phyloP scores from a whole-genome alignment of 768 basidiomycete species.

The Psilocybe tampanensis region DNA sequence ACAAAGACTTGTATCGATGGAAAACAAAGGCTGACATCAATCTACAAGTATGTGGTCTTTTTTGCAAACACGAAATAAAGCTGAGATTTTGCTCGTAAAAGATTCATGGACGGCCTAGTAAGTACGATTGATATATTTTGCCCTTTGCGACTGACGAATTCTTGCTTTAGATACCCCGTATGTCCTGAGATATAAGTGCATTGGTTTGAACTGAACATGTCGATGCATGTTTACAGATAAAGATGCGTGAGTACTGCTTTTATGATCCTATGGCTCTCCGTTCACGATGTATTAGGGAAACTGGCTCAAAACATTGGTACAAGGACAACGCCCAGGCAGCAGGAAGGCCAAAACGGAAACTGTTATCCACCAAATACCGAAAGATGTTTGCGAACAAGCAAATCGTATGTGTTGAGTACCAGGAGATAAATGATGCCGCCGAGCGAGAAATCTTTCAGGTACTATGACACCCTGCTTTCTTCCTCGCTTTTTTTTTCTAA shows the following conservation, averaged over 20 bases:
- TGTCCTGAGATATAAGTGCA: not conserved
- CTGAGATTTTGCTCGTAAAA: not conserved
- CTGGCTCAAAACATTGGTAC: conserved; percentile 58
- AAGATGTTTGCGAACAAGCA: conserved; percentile 73
- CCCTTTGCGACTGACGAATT: not conserved
- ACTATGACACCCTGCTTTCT: not conserved
- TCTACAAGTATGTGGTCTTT: conserved; percentile 51
- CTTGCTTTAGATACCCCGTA: conserved; percentile 52
- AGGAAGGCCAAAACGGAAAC: conserved; percentile 18
- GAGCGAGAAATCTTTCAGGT: conserved; percentile 80
- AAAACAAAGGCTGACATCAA: conserved; percentile 79
- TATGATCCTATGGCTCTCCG: not conserved
- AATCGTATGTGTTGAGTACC: conserved; percentile 81
- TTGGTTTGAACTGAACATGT: conserved; percentile 1
- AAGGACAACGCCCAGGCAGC: conserved; percentile 26
- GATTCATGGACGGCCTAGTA: conserved; percentile 73
- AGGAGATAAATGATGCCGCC: conserved; percentile 53
- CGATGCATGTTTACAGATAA: conserved; percentile 35
- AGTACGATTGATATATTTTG: conserved; percentile 22
- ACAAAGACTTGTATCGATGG: conserved; percentile 75
- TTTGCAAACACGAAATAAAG: not conserved
- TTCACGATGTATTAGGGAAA: conserved; percentile 18
- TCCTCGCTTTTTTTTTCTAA: no score
- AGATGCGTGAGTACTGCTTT: conserved; percentile 46
- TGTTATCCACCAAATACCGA: conserved; percentile 57